Evolutionary conservation across 140 eudicot genomes (phyloP).

Genomic region (Bidens hawaiensis): DNA sequence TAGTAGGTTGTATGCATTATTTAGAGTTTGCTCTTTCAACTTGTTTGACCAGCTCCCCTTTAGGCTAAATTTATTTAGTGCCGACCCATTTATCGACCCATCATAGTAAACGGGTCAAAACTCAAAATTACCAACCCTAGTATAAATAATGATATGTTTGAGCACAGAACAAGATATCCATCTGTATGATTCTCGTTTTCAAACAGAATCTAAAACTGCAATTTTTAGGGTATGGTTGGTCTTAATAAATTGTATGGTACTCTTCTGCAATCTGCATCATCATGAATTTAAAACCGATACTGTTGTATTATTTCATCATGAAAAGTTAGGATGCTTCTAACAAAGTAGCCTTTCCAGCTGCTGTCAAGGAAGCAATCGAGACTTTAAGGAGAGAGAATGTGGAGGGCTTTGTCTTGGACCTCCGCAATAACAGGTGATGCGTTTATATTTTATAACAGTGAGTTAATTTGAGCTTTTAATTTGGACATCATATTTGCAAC

Average conservation of each 20-base stretch:
- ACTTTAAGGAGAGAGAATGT: slow-evolving; percentile 75
- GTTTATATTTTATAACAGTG: not conserved
- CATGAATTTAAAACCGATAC: not conserved
- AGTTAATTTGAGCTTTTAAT: not conserved
- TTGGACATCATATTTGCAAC: not conserved
- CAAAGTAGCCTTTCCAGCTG: slow-evolving; percentile 43
- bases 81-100: not conserved
- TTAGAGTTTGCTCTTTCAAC: not conserved
- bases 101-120: not conserved
- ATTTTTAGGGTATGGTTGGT: not conserved
- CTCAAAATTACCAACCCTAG: not conserved
- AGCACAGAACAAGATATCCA: not conserved
- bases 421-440: slow-evolving; percentile 90
- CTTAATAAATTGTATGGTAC: not conserved
- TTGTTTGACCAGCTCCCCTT: not conserved
- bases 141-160: not conserved
- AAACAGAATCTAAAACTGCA: not conserved
- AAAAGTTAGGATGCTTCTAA: slow-evolving; percentile 14
- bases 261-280: not conserved
- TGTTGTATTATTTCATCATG: not conserved
- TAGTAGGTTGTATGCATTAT: not conserved
- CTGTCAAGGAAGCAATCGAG: slow-evolving; percentile 89
- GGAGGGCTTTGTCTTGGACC: slow-evolving; percentile 83
- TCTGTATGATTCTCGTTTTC: not conserved
- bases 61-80: not conserved